Base-by-base conservation (phyloP, 106 monocot genomes). In the Dendrobium nobile region DNA sequence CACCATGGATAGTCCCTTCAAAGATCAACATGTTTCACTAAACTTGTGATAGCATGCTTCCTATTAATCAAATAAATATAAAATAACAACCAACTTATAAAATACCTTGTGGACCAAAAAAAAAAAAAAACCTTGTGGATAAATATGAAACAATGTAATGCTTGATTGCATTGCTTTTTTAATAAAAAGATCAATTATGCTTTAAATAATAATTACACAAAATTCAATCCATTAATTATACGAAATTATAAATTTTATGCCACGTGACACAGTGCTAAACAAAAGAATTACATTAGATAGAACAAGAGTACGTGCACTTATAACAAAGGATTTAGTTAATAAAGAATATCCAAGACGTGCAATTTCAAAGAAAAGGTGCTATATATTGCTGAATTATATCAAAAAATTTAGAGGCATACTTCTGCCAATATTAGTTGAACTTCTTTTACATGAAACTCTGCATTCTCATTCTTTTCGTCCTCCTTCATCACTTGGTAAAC, bases 391-490 rank as follows among this genome's bases (percentile, higher is more conserved):
- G 37, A 15, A 70, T 17, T 33, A 33, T 28, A 0, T 37, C 16
- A 37, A 33, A 2, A 61, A 61, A 37, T 70, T 70, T 37, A 37
- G 64, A 70, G 70, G 37, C 70, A 37, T 91, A 94, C 94, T 84
- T 92, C 92, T 72, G 95, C 95, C 72, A 87, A 88, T 54, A 90
- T 90, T 75, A 81, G 87, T 43, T 90, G 90, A 83, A 93, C 90
- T 83, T 93, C 92, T 79, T 87, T 93, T 19, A 93, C 88, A 79
- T 61, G 80, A 80, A 93, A 93, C 83, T 93, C 90, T 64, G 92
- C 85, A 85, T 81, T 90, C 67, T 85, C 86, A 84, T 68, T 92
- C 79, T 87, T 90, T 67, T 92, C 88, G 85, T 95, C 92, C 77
- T 84, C 85, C 80, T 95, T 86, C 58, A 95, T 75, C 18, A 87